Percentiles rank a stretch among this genome's conserved stretches.
Evolutionary conservation across 2,329 filamentous ascomycete species (phyloP).

Genomic region (Bisporella sp.): DNA sequence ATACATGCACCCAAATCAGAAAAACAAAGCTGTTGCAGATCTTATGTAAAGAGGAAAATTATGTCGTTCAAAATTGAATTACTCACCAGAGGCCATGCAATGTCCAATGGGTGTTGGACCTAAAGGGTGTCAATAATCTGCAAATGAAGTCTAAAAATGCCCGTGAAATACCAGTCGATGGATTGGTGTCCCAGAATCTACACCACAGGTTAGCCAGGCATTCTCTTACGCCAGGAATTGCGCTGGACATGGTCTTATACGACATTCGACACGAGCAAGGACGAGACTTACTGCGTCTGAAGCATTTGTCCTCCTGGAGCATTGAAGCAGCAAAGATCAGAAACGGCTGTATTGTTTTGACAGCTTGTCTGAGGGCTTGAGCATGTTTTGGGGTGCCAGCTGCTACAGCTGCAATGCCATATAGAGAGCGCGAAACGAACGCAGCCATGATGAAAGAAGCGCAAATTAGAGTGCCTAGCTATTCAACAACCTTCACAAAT

Average conservation of each 20-base stretch:
- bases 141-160: too few relatives aligned
- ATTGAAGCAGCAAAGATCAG: slow-evolving; percentile 69
- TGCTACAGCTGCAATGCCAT: slow-evolving; percentile 11
- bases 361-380: slow-evolving; percentile 33
- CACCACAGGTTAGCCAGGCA: too few relatives aligned
- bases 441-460: not conserved
- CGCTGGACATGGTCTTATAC: too few relatives aligned
- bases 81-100: slow-evolving; percentile 51
- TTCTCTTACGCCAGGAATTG: too few relatives aligned
- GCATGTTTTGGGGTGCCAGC: slow-evolving; percentile 19
- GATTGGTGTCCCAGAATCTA: slow-evolving; percentile 63
- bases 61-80: too few relatives aligned
- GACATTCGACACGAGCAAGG: too few relatives aligned
- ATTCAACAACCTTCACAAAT: too few relatives aligned
- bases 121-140: not conserved
- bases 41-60: too few relatives aligned
- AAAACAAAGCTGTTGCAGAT: too few relatives aligned
- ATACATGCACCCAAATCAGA: too few relatives aligned
- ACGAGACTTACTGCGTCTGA: slow-evolving; percentile 47
- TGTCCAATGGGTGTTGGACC: slow-evolving; percentile 60
- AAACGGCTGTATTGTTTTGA: slow-evolving; percentile 50
- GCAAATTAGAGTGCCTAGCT: not conserved
- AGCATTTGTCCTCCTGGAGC: slow-evolving; percentile 64
- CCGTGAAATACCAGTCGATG: slow-evolving; percentile 35
- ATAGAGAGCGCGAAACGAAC: not conserved